Evolutionary conservation across 345 rosid genomes (phyloP).

Genomic region (Ceriops decandra): DNA sequence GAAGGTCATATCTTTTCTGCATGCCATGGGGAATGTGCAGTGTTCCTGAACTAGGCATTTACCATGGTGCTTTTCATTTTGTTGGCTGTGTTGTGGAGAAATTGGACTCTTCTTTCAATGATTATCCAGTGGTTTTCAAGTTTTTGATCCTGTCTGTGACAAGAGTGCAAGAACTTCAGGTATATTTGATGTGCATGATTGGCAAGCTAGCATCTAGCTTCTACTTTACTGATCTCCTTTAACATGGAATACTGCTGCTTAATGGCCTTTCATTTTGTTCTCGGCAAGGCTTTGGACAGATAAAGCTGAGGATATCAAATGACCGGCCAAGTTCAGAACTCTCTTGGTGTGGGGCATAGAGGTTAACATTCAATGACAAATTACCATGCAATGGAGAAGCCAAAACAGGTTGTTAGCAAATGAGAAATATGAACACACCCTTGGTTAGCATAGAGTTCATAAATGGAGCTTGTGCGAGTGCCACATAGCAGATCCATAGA

Average conservation of each 20-base stretch:
- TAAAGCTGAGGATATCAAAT: no score
- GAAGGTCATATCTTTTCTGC: not conserved
- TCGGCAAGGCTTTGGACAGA: no score
- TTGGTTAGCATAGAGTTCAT: not conserved
- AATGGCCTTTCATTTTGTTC: no score
- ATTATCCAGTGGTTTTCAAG: not conserved
- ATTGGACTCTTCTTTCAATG: not conserved
- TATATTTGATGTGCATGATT: not conserved
- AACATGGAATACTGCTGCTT: not conserved
- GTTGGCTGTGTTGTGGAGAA: not conserved
- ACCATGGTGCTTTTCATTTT: not conserved
- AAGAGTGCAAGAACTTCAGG: not conserved
- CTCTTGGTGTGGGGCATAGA: not conserved
- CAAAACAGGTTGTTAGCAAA: not conserved
- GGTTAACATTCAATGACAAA: not conserved
- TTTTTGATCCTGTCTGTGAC: not conserved
- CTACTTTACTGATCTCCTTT: not conserved
- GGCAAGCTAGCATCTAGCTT: not conserved
- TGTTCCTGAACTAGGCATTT: not conserved
- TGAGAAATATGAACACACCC: not conserved
- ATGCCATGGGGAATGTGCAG: not conserved
- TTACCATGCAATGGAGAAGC: not conserved
- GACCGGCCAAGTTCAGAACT: not conserved
- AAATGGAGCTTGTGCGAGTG: not conserved
- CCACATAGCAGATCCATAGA: not conserved